phyloP scores from a whole-genome alignment of 2,329 filamentous ascomycete species.

The Cladosporium sp. region DNA sequence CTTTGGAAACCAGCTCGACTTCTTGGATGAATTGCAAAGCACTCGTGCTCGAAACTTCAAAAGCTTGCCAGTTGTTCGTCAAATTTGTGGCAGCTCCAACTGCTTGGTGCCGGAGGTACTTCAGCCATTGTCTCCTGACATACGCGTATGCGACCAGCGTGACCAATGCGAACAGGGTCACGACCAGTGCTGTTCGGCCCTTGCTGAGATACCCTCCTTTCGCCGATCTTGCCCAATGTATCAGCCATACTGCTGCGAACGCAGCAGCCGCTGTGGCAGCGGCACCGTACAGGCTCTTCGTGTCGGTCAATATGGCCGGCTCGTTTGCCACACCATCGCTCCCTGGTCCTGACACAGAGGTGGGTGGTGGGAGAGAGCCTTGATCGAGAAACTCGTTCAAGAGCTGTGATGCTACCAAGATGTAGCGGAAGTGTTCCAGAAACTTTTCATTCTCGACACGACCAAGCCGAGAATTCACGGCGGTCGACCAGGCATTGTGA shows the following conservation, averaged over 20 bases:
- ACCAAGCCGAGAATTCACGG: conserved; percentile 70
- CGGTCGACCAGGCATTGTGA: conserved; percentile 54
- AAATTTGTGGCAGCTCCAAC: conserved; percentile 68
- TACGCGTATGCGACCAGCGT: conserved; percentile 68
- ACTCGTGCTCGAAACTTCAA: conserved; percentile 74
- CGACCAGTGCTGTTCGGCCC: conserved; percentile 50
- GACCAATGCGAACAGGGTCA: conserved; percentile 53
- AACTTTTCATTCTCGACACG: conserved; percentile 80
- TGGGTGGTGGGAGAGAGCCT: conserved; percentile 40
- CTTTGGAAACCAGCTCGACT: conserved; percentile 90
- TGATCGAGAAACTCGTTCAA: conserved; percentile 65
- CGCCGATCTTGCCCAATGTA: conserved; percentile 67
- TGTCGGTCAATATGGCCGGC: conserved; percentile 31
- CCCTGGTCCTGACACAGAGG: conserved; percentile 20
- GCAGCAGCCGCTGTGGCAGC: conserved; percentile 63
- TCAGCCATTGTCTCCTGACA: conserved; percentile 76
- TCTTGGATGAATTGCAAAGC: conserved; percentile 84
- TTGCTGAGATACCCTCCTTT: conserved; percentile 56
- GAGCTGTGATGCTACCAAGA: conserved; percentile 87
- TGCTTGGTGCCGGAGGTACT: conserved; percentile 73
- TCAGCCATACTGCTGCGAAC: conserved; percentile 63
- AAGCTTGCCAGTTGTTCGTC: conserved; percentile 73
- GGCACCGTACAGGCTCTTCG: conserved; percentile 65
- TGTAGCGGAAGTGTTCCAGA: conserved; percentile 89
- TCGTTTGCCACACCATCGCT: conserved; percentile 27